These are phyloP conservation scores for Annulohypoxylon moriforme DNA, from an alignment of 495 filamentous ascomycete species.

Conservation along the genomic window DNA sequence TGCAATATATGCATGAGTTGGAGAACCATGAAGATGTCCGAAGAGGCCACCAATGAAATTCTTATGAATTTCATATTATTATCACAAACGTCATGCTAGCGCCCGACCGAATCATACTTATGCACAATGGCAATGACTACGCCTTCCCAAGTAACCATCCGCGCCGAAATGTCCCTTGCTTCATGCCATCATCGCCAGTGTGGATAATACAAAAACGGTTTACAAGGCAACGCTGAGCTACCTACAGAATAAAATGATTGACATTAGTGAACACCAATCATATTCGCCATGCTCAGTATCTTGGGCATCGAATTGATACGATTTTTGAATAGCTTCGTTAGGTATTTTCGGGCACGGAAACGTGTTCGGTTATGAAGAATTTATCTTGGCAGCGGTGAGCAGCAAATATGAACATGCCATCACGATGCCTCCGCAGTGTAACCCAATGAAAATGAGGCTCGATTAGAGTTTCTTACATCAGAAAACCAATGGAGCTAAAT, in stretches of 20 bases:
- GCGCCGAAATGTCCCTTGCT: neutral
- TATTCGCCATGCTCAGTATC: neutral
- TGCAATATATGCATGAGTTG: slow-evolving; percentile 2
- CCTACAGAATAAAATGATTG: neutral
- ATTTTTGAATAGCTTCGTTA: neutral
- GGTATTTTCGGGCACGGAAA: slow-evolving; percentile 12
- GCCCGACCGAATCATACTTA: slow-evolving; percentile 5
- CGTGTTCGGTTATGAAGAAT: neutral
- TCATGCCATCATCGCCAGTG: neutral
- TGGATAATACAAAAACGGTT: neutral
- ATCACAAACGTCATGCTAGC: neutral
- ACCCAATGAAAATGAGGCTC: neutral
- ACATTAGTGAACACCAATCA: neutral
- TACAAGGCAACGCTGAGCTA: neutral
- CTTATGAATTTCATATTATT: neutral
- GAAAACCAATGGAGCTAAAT: slow-evolving; percentile 3
- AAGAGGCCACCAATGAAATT: neutral
- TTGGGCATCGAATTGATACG: slow-evolving; percentile 4
- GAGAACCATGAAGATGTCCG: neutral
- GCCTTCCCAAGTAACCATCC: neutral
- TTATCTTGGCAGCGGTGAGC: neutral
- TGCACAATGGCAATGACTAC: neutral
- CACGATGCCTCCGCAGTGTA: neutral
- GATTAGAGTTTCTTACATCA: neutral
- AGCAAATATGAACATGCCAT: neutral